Conservation (phyloP, 768 basidiomycete genomes). For the Leccinum fibrillosum region DNA sequence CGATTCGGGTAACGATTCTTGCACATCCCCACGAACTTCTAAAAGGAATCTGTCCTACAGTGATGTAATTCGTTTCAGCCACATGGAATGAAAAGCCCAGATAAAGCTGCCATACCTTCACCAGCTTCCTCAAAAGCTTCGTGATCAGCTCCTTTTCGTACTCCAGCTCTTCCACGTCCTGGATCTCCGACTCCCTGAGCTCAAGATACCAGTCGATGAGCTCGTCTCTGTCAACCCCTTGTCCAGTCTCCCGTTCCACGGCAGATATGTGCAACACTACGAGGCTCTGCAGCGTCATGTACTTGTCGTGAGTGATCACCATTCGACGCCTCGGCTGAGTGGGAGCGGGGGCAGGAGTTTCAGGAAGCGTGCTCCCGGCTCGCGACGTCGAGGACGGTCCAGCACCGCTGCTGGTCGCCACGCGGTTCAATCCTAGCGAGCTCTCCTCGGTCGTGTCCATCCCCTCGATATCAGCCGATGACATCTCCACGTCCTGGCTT, state of each 20-base stretch:
- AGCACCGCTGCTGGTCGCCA: constrained; percentile 33
- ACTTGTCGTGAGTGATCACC: constrained; percentile 95
- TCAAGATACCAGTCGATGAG: constrained; percentile 98
- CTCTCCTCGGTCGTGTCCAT: constrained; percentile 49
- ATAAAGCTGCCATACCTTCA: constrained; percentile 58
- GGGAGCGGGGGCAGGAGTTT: constrained; percentile 34
- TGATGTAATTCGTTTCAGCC: neutral
- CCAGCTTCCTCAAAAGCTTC: constrained; percentile 85
- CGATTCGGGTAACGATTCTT: constrained; percentile 68
- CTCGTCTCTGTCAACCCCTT: constrained; percentile 84
- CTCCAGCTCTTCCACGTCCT: constrained; percentile 83
- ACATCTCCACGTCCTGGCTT: constrained; percentile 63
- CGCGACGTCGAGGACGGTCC: constrained; percentile 33
- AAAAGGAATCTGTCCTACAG: constrained; percentile 79
- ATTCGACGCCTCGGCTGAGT: constrained; percentile 66
- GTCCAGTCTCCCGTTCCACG: constrained; percentile 70
- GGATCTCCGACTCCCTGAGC: constrained; percentile 76
- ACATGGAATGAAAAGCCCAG: neutral
- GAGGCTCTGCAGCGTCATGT: constrained; percentile 84
- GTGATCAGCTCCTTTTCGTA: constrained; percentile 86
- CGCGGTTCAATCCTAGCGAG: constrained; percentile 38
- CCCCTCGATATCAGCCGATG: constrained; percentile 55
- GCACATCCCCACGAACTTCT: constrained; percentile 78
- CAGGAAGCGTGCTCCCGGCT: constrained; percentile 25
- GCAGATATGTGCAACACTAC: constrained; percentile 80